Base-by-base conservation (phyloP, 140 eudicot species). In the Erigeron philadelphicus region DNA sequence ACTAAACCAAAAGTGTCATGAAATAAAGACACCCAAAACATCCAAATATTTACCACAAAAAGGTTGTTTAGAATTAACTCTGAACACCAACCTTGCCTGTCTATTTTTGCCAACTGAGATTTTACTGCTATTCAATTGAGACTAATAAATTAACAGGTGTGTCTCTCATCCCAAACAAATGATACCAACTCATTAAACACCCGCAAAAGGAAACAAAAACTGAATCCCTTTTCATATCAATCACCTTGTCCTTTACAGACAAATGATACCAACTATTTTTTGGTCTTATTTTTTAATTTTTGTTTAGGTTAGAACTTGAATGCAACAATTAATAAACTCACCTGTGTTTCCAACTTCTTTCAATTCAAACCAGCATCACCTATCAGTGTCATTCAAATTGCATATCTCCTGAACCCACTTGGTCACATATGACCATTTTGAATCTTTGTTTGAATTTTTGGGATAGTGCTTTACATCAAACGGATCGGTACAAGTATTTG, bases 71-170 rank as follows among this genome's bases (percentile, higher is more conserved):
- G 67, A 21, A 71, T 23, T 71, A 59, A 71, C 67, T 71, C 45
- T 23, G 15, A 21, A 43, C 46, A 59, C 75, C 72, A 49, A 71
- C 68, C 75, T 15, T 67, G 72, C 57, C 66, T 58, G 65, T 8
- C 74, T 69, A 69, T 57, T 7, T 53, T 42, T 16, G 16, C 41
- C 56, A 13, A 70, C 66, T 70, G 64, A 54, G 65, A 69, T 31
- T 69, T 69, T 69, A 69, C 74, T 54, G 73, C 56, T 23, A 56
- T 70, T 42, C 21, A 57, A 70, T 47, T 18, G 0, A 67, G 72
- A 31, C 47, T 10, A 31, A 46, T 60, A 5, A 31, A 21, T 60
- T 47, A 66, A 57, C 45, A 43, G 45, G 8, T 21, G 75, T 70
- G 66, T 58, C 66, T 57, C 57, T 57, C 43, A 49, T 48, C 61